Percentiles rank a stretch among this genome's conserved stretches.
These are phyloP conservation scores for Alloascoidea africana DNA, from an alignment of 805 yeast species.

Conservation along the genomic window DNA sequence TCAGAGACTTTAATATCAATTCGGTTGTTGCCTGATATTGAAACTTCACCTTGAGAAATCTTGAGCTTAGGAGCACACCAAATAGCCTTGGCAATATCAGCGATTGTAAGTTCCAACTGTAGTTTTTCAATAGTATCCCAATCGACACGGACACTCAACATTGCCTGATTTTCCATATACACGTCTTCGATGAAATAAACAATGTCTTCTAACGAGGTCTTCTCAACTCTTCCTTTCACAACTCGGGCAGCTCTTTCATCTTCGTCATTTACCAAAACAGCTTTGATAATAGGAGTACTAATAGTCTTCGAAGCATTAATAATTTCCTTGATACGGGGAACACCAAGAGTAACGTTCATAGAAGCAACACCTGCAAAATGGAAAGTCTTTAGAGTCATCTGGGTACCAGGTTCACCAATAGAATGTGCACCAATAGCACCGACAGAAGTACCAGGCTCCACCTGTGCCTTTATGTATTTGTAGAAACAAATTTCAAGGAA, in stretches of 20 bases:
- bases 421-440: conserved; percentile 99
- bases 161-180: conserved; percentile 66
- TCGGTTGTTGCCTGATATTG: conserved; percentile 46
- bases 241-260: conserved; percentile 98
- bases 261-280: conserved; percentile 78
- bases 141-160: conserved; percentile 69
- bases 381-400: conserved; percentile 92
- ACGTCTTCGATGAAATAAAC: conserved; percentile 89
- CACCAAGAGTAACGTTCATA: conserved; percentile 97
- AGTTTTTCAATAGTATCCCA: conserved; percentile 71
- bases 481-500: conserved; percentile 65
- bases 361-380: conserved; percentile 99
- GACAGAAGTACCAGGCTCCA: conserved; percentile 98
- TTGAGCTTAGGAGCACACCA: conserved; percentile 80
- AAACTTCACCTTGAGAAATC: conserved; percentile 57
- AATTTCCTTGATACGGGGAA: conserved; percentile 97
- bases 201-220: conserved; percentile 75
- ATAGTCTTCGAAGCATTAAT: conserved; percentile 92
- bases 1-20: conserved; percentile 46
- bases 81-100: conserved; percentile 75
- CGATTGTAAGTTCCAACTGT: conserved; percentile 78
- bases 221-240: conserved; percentile 94
- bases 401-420: conserved; percentile 99
- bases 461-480: conserved; percentile 80
- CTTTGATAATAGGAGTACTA: conserved; percentile 93